Percentiles rank a stretch among this genome's conserved stretches.
Conservation (phyloP, 1,284 basidiomycete genomes). For the Tilletia caries region DNA sequence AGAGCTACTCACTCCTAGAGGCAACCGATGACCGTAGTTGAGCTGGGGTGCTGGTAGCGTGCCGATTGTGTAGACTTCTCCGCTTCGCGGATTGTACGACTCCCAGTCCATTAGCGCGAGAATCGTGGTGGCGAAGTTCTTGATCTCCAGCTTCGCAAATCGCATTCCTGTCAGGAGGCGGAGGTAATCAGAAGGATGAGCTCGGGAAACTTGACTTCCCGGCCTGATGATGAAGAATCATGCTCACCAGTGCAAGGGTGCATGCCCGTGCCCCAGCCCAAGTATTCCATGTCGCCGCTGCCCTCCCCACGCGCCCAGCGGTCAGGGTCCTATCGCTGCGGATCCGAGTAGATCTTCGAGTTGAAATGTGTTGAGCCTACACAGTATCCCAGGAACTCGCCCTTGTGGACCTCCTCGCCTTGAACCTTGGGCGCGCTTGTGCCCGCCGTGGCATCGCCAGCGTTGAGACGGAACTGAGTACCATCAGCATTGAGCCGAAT, state of each 20-base stretch:
- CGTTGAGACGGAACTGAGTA: slow-evolving; percentile 30
- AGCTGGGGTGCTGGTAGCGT: neutral
- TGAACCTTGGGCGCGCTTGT: slow-evolving; percentile 14
- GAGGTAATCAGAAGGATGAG: too few relatives aligned
- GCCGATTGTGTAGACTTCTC: neutral
- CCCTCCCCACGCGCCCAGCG: slow-evolving; percentile 31
- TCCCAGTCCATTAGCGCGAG: slow-evolving; percentile 22
- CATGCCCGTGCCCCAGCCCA: slow-evolving; percentile 33
- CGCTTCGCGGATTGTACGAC: slow-evolving; percentile 15
- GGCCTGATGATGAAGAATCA: too few relatives aligned
- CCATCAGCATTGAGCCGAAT: slow-evolving; percentile 29
- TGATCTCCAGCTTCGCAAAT: slow-evolving; percentile 23
- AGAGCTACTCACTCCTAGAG: neutral
- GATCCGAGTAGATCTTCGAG: slow-evolving; percentile 27
- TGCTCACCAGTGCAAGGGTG: slow-evolving; percentile 25
- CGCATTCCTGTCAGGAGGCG: neutral
- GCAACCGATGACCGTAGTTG: neutral
- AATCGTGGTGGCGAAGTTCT: slow-evolving; percentile 24
- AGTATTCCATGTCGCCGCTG: slow-evolving; percentile 27
- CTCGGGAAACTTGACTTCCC: too few relatives aligned
- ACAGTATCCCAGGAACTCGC: slow-evolving; percentile 32
- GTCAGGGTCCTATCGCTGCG: slow-evolving; percentile 28
- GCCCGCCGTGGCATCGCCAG: slow-evolving; percentile 17
- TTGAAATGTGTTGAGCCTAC: slow-evolving; percentile 29
- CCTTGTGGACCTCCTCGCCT: slow-evolving; percentile 22